These are phyloP conservation scores for Chaetothyriales sp. DNA, from an alignment of 2,329 filamentous ascomycete genomes.

Conservation along the genomic window DNA sequence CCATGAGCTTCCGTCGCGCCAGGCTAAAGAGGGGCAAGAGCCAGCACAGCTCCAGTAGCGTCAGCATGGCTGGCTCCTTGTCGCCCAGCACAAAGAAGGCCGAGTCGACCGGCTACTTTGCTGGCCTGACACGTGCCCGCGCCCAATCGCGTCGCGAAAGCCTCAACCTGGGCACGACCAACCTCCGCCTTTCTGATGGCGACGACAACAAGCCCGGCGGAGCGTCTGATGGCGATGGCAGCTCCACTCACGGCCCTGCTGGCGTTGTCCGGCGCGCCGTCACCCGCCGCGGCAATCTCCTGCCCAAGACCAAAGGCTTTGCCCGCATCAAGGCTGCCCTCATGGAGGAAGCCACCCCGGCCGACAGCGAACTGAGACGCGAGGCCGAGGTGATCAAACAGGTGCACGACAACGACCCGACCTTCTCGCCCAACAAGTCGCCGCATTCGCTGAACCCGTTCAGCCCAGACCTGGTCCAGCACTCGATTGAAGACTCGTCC, in stretches of 20 bases:
- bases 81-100: slow-evolving; percentile 56
- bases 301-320: slow-evolving; percentile 94
- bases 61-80: slow-evolving; percentile 54
- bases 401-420: slow-evolving; percentile 73
- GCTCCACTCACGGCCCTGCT: slow-evolving; percentile 32
- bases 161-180: slow-evolving; percentile 78
- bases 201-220: slow-evolving; percentile 44
- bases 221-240: slow-evolving; percentile 22
- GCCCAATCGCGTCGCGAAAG: slow-evolving; percentile 59
- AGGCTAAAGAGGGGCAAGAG: slow-evolving; percentile 44
- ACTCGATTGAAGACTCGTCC: slow-evolving; percentile 40
- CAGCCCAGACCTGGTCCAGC: slow-evolving; percentile 49
- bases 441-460: slow-evolving; percentile 33
- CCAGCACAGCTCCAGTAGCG: slow-evolving; percentile 54
- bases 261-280: slow-evolving; percentile 71
- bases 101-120: slow-evolving; percentile 40
- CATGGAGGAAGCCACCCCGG: slow-evolving; percentile 69
- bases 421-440: slow-evolving; percentile 15
- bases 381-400: slow-evolving; percentile 94
- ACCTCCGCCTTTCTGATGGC: slow-evolving; percentile 63
- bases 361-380: slow-evolving; percentile 75
- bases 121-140: slow-evolving; percentile 33
- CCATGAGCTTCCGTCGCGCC: slow-evolving; percentile 62
- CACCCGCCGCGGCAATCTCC: slow-evolving; percentile 70
- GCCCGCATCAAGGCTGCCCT: slow-evolving; percentile 82